Conservation (phyloP, 306 rosid genomes). For the Cucurbita maxima region DNA sequence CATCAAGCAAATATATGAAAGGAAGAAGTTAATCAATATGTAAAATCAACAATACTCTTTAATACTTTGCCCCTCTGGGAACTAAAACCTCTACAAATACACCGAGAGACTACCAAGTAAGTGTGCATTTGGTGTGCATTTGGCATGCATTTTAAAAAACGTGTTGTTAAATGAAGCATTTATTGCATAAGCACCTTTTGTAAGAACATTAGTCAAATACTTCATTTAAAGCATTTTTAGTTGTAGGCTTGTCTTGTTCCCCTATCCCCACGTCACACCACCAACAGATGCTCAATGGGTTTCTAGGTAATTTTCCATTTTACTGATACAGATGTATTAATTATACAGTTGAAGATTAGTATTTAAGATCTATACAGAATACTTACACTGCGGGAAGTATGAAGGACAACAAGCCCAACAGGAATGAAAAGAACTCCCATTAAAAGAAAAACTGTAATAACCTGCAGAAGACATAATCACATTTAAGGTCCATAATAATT, state of each 20-base stretch:
- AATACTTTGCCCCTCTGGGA: neutral
- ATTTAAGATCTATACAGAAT: slow-evolving; percentile 13
- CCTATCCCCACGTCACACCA: too few relatives aligned
- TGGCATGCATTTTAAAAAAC: too few relatives aligned
- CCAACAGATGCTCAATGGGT: too few relatives aligned
- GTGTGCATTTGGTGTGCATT: too few relatives aligned
- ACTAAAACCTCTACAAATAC: neutral
- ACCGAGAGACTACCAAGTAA: neutral
- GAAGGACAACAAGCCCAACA: slow-evolving; percentile 56
- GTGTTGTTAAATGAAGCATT: too few relatives aligned
- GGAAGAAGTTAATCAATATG: neutral
- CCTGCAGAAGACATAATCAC: slow-evolving; percentile 36
- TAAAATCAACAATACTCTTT: neutral
- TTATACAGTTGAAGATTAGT: neutral
- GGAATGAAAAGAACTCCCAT: slow-evolving; percentile 70
- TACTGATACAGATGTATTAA: neutral
- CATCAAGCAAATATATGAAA: neutral
- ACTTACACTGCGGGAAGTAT: slow-evolving; percentile 50
- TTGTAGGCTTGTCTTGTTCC: too few relatives aligned
- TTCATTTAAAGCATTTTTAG: too few relatives aligned
- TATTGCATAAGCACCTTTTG: too few relatives aligned
- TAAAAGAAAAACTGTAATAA: slow-evolving; percentile 51
- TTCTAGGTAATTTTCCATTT: neutral
- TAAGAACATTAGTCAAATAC: too few relatives aligned
- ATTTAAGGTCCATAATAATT: neutral